Evolutionary conservation across 331 rosid species (phyloP).

Genomic region (Dryas integrifolia): DNA sequence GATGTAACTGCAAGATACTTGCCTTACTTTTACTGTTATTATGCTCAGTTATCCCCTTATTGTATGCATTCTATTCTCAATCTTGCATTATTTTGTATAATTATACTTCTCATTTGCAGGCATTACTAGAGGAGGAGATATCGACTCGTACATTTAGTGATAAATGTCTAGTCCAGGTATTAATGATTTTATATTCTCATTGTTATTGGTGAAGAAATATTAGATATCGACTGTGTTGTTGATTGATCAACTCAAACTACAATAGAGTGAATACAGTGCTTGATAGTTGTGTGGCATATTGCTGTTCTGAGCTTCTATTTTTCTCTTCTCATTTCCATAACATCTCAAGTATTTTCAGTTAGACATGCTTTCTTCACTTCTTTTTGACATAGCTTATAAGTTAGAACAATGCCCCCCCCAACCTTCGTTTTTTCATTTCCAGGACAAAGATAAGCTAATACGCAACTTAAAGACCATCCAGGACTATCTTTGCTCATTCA

Average conservation of each 20-base stretch:
- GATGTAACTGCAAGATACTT: background rate
- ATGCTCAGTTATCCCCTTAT: background rate
- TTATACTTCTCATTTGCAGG: slow-evolving; percentile 43
- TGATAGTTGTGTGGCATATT: background rate
- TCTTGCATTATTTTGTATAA: background rate
- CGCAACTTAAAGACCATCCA: slow-evolving; percentile 88
- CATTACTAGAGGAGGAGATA: slow-evolving; percentile 93
- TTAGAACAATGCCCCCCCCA: background rate
- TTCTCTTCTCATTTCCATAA: background rate
- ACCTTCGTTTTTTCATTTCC: slow-evolving; percentile 28
- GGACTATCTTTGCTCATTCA: slow-evolving; percentile 89
- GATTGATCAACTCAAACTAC: background rate
- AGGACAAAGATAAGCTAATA: slow-evolving; percentile 77
- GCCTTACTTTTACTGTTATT: background rate
- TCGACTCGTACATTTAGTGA: slow-evolving; percentile 54
- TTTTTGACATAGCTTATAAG: background rate
- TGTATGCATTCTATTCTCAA: background rate
- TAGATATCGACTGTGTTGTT: background rate
- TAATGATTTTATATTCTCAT: background rate
- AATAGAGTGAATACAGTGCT: background rate
- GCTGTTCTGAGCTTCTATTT: background rate
- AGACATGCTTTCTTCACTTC: background rate
- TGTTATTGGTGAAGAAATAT: background rate
- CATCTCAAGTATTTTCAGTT: background rate
- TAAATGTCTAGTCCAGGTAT: slow-evolving; percentile 64